Base-by-base conservation (phyloP, 352 stramenopile species). In the Phytophthora meadii region DNA sequence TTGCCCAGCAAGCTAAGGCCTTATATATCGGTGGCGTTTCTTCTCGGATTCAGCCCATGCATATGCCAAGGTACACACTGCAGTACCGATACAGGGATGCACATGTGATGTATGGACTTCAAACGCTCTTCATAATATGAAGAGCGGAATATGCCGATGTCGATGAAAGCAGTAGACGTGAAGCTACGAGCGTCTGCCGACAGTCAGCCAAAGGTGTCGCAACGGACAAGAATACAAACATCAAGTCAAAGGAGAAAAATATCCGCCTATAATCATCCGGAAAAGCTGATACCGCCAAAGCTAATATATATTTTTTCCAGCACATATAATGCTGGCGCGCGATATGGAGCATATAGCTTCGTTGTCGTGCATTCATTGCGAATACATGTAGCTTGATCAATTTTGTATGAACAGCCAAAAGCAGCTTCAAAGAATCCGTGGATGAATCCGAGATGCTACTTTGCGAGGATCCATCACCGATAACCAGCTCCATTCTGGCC, bases 171-270 rank as follows among this genome's bases (percentile, higher is more conserved):
- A 42, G n/a, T 22, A 7, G 37, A 30, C 44, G 44, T 17, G 44
- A 51, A 34, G 14, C 44, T 25, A 11, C 14, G 2, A n/a, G 8
- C 11, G 44, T 39, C 44, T 61, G 32, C 39, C 24, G 34, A 37
- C 46, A 47, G 56, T 19, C 45, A 10, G 24, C 10, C 12, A 12
- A 60, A 32, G 59, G 24, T 67, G 59, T 61, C 41, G 32, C 59
- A 67, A 44, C 34, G 24, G 17, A 3, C n/a, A 14, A 15, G 6
- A 12, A 52, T 62, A 68, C 52, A 62, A 56, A 51, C 1, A 3
- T 4, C 34, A 55, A 62, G 60, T 55, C n/a, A 54, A 46, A 27
- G 8, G 3, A 11, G 28, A n/a, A 28, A 53, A 49, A 65, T 34
- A 30, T 62, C 41, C 50, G 41, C 34, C 34, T 55, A 52, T 59